Percentiles rank a stretch among this genome's conserved stretches.
Evolutionary conservation across 2,329 filamentous ascomycete species (phyloP).

Genomic region (Trichoderma afroharzianum): DNA sequence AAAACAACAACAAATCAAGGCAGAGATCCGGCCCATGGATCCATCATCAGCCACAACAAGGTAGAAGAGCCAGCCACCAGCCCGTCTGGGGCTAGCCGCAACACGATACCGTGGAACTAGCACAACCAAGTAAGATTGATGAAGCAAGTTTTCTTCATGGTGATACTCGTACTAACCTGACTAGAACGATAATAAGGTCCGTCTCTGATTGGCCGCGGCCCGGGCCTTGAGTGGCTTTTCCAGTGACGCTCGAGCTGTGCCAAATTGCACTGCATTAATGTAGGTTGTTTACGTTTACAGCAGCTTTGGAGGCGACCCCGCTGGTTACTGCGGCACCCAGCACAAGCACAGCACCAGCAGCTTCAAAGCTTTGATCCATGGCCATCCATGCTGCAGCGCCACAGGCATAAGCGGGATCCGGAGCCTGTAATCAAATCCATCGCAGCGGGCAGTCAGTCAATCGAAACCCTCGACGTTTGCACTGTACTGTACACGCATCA

Average conservation of each 20-base stretch:
- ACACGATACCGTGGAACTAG: background rate
- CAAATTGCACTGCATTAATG: background rate
- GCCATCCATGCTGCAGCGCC: background rate
- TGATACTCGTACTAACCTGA: background rate
- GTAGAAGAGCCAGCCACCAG: background rate
- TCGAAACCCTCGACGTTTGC: background rate
- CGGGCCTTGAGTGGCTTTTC: slow-evolving; percentile 5
- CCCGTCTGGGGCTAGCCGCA: background rate
- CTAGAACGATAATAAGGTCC: background rate
- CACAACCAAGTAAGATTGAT: background rate
- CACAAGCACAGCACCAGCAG: background rate
- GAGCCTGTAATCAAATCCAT: background rate
- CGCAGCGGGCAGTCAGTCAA: background rate
- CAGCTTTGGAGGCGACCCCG: slow-evolving; percentile 12
- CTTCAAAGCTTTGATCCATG: background rate
- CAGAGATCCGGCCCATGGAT: background rate
- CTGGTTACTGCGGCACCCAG: slow-evolving; percentile 27
- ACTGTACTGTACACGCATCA: background rate
- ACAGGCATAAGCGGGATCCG: background rate
- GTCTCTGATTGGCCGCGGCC: slow-evolving; percentile 3
- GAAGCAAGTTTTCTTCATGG: background rate
- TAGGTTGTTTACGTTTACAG: background rate
- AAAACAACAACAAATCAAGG: background rate
- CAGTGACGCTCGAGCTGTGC: slow-evolving; percentile 6
- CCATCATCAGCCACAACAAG: background rate